phyloP scores from a whole-genome alignment of 805 yeast species.

The Candida sphagnicola region DNA sequence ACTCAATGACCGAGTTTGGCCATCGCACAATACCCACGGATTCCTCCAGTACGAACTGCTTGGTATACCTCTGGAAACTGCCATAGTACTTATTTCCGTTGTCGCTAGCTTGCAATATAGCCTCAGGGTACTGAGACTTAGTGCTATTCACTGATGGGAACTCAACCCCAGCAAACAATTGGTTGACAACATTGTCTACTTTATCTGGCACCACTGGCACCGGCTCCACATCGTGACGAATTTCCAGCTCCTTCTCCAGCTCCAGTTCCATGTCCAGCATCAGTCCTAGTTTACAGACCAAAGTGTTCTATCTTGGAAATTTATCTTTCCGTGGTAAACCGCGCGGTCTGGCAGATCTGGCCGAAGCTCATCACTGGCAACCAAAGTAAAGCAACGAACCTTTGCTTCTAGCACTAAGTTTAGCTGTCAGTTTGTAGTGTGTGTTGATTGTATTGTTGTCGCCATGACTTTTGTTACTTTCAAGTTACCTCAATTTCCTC shows the following conservation, averaged over 20 bases:
- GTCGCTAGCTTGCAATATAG: slow-evolving; percentile 25
- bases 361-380: too few relatives aligned
- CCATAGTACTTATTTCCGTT: slow-evolving; percentile 27
- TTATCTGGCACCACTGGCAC: background rate
- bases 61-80: slow-evolving; percentile 29
- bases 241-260: background rate
- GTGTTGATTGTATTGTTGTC: too few relatives aligned
- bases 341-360: too few relatives aligned
- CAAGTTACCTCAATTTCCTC: slow-evolving; percentile 46
- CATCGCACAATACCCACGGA: slow-evolving; percentile 24
- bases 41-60: slow-evolving; percentile 26
- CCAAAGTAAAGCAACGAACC: too few relatives aligned
- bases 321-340: too few relatives aligned
- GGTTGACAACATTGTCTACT: slow-evolving; percentile 3
- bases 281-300: too few relatives aligned
- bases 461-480: slow-evolving; percentile 1
- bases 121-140: slow-evolving; percentile 25
- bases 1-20: slow-evolving; percentile 23
- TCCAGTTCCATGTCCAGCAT: background rate
- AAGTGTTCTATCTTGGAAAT: too few relatives aligned
- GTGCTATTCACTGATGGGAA: background rate
- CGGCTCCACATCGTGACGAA: background rate
- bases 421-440: too few relatives aligned
- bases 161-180: slow-evolving; percentile 6
- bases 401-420: too few relatives aligned